Conservation (phyloP, 2,329 filamentous ascomycete species). For the Apiospora phragmitis region DNA sequence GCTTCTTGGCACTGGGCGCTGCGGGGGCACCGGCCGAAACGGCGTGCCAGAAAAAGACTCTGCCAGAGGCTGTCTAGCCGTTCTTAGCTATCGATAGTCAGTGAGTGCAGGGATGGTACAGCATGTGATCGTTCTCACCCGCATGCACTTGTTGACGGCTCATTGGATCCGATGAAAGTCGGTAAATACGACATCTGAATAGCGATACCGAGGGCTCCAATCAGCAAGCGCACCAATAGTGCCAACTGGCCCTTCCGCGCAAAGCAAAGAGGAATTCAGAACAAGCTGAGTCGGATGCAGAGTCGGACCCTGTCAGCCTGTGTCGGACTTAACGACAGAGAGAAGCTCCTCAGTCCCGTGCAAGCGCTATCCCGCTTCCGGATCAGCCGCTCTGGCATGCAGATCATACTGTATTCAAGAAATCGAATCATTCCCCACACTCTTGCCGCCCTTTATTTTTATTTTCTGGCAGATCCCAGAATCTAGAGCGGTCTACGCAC, state of each 20-base stretch:
- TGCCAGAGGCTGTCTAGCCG: no score
- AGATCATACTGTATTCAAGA: background rate
- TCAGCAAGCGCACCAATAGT: background rate
- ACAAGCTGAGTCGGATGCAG: background rate
- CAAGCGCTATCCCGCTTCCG: background rate
- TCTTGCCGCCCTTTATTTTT: background rate
- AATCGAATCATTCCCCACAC: background rate
- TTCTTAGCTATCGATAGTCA: no score
- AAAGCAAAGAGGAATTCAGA: background rate
- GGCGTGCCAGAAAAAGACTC: background rate
- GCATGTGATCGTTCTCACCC: background rate
- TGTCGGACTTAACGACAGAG: background rate
- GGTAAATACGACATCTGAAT: background rate
- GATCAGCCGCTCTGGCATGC: background rate
- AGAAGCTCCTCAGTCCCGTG: background rate
- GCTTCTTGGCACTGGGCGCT: background rate
- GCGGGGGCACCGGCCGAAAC: background rate
- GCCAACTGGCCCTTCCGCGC: background rate
- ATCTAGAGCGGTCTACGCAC: background rate
- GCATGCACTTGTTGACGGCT: background rate
- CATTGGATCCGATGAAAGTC: background rate
- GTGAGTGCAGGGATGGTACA: no score
- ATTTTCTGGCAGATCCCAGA: background rate
- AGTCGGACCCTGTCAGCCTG: no score
- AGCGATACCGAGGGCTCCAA: background rate